phyloP scores from a whole-genome alignment of 2,329 filamentous ascomycete species.

The Mariannaea sp. region DNA sequence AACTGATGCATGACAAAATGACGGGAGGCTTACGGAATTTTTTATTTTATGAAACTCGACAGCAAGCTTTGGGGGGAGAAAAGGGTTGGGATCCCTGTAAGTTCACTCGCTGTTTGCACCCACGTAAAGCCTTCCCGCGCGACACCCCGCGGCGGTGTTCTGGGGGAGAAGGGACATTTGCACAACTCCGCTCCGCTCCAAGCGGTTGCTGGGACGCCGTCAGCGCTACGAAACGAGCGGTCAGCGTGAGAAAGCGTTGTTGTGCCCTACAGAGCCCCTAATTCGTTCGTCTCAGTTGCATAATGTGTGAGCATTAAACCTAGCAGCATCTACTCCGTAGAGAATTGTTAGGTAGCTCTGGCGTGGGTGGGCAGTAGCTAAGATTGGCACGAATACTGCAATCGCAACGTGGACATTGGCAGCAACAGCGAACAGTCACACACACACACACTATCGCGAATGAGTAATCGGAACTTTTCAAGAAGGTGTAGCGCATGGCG shows the following conservation, averaged over 20 bases:
- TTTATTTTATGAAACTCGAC: background rate
- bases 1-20: slow-evolving; percentile 7
- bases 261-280: no score
- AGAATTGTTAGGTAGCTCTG: no score
- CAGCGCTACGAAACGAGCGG: slow-evolving; percentile 15
- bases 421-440: background rate
- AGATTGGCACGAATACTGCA: background rate
- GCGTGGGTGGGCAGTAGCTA: background rate
- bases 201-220: slow-evolving; percentile 15
- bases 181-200: slow-evolving; percentile 17
- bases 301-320: no score
- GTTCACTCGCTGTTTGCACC: no score
- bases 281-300: background rate
- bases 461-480: background rate
- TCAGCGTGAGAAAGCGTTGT: no score
- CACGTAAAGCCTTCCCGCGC: background rate
- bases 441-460: background rate
- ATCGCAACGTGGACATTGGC: background rate
- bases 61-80: slow-evolving; percentile 10
- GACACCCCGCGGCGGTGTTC: no score
- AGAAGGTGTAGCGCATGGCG: background rate
- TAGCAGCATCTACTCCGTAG: no score
- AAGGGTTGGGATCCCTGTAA: no score
- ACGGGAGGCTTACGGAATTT: background rate
- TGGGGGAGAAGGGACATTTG: no score